phyloP scores from a whole-genome alignment of 306 rosid genomes.

The Vachellia collinsii region DNA sequence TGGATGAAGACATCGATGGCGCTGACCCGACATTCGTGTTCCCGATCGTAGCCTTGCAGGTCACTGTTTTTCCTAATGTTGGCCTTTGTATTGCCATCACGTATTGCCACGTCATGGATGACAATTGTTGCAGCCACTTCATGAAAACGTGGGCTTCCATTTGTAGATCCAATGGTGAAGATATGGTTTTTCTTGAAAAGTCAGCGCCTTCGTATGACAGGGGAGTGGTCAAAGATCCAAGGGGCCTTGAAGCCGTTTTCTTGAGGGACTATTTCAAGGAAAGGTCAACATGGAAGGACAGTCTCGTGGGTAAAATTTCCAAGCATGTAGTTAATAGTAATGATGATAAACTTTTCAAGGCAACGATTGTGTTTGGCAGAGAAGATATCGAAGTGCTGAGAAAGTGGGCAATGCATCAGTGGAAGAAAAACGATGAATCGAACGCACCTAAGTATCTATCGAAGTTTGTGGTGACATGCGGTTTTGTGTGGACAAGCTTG shows the following conservation, averaged over 20 bases:
- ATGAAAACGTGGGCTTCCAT: conserved; percentile 48
- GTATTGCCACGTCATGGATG: conserved; percentile 50
- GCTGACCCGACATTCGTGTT: not conserved
- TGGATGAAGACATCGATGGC: not conserved
- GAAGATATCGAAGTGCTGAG: conserved; percentile 30
- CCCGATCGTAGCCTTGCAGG: conserved; percentile 38
- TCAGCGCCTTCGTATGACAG: conserved; percentile 37
- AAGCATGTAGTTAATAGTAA: not conserved
- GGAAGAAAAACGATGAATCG: not conserved
- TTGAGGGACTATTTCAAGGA: conserved; percentile 39
- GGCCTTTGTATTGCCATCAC: conserved; percentile 53
- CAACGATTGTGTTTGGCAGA: conserved; percentile 35
- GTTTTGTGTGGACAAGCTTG: conserved; percentile 36
- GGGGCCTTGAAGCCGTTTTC: conserved; percentile 35
- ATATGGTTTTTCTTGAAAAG: not conserved
- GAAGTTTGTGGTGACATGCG: conserved; percentile 43
- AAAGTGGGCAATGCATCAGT: conserved; percentile 15
- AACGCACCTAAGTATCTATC: conserved; percentile 20
- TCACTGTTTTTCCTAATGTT: conserved; percentile 28
- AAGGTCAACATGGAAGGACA: conserved; percentile 41
- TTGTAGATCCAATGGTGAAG: conserved; percentile 28
- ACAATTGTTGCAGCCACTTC: conserved; percentile 38
- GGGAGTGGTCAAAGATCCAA: conserved; percentile 35
- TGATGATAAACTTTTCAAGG: conserved; percentile 21
- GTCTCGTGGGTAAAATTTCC: conserved; percentile 5